These are phyloP conservation scores for Kazachstania bromeliacearum DNA, from an alignment of 805 yeast genomes.

Conservation along the genomic window DNA sequence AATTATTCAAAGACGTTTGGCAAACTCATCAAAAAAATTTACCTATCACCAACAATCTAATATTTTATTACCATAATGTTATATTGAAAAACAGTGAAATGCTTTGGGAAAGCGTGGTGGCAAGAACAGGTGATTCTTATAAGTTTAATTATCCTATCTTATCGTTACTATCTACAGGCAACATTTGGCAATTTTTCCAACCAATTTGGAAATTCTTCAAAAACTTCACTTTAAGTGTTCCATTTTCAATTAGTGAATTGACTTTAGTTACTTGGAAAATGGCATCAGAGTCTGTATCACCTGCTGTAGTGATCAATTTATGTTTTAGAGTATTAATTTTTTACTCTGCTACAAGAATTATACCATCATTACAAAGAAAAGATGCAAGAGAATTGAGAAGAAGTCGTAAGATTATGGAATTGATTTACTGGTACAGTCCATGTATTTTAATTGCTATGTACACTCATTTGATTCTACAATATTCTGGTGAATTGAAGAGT, in stretches of 20 bases:
- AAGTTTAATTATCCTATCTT: conserved; percentile 2
- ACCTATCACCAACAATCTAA: conserved; percentile 27
- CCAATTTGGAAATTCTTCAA: conserved; percentile 26
- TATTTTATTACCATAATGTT: conserved; percentile 23
- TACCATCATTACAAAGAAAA: conserved; percentile 56
- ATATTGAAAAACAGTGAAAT: conserved; percentile 20
- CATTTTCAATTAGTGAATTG: conserved; percentile 25
- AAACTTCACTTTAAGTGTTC: conserved; percentile 24
- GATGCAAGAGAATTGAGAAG: conserved; percentile 16
- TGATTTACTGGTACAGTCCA: conserved; percentile 84
- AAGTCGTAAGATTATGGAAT: conserved; percentile 34
- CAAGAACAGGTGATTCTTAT: conserved; percentile 9
- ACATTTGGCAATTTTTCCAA: conserved; percentile 12
- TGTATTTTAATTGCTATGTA: conserved; percentile 91
- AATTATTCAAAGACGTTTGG: conserved; percentile 32
- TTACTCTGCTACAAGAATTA: conserved; percentile 86
- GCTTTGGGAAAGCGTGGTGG: conserved; percentile 21
- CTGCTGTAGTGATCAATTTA: conserved; percentile 72
- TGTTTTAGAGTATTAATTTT: conserved; percentile 82
- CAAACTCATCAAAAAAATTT: conserved; percentile 27
- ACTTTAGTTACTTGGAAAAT: conserved; percentile 32
- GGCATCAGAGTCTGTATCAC: conserved; percentile 56
- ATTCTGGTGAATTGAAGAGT: conserved; percentile 62
- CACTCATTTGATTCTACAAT: conserved; percentile 87
- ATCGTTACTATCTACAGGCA: conserved; percentile 1